A percentile compares a stretch with the other conserved stretches of the same genome.
These are phyloP conservation scores for Pseudogymnoascus destructans DNA, from an alignment of 2,329 filamentous ascomycete genomes.

Conservation along the genomic window DNA sequence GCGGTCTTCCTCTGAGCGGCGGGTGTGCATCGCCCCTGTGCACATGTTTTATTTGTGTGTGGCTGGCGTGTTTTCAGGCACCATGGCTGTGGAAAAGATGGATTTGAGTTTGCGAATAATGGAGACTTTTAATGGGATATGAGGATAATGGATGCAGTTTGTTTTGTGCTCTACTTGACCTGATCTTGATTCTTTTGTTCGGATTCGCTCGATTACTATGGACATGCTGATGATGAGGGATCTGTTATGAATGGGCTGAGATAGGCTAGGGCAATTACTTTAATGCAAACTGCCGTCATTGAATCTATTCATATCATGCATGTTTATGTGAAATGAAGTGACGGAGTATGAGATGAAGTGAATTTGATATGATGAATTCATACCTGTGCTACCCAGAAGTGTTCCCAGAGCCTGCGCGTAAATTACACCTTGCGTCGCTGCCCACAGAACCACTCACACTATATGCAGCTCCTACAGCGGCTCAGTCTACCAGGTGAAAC, in stretches of 20 bases:
- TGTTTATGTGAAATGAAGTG: background rate
- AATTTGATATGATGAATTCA: background rate
- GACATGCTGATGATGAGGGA: background rate
- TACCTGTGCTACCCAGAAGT: background rate
- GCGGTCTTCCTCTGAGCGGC: background rate
- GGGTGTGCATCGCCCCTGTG: background rate
- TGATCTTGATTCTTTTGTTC: background rate
- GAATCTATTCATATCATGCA: background rate
- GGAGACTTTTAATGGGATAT: background rate
- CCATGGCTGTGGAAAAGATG: background rate
- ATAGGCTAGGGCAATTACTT: background rate
- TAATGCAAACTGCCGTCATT: background rate
- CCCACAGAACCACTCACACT: no score
- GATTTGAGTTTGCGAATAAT: background rate
- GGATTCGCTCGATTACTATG: background rate
- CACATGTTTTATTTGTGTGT: background rate
- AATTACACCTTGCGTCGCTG: background rate
- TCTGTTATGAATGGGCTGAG: background rate
- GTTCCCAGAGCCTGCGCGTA: background rate
- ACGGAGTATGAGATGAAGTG: background rate
- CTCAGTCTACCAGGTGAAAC: no score
- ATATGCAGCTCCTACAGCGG: no score
- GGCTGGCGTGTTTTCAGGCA: background rate
- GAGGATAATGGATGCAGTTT: background rate
- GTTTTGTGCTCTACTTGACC: background rate